Conservation (phyloP, 805 yeast species). For the Candida ascalaphidarum region DNA sequence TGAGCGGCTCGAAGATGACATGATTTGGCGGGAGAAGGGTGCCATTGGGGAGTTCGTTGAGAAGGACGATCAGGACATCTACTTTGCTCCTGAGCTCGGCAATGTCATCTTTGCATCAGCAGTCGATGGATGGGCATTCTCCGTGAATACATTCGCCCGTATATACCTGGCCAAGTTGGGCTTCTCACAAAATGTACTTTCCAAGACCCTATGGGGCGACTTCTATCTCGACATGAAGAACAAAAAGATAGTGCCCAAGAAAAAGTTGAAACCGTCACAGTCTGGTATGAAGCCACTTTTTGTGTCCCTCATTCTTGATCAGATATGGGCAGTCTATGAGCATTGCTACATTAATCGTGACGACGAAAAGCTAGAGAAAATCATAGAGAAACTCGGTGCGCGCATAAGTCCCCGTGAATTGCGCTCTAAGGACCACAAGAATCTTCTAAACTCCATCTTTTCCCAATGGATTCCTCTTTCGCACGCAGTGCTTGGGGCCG, state of each 20-base stretch:
- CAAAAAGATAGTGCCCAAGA: slow-evolving; percentile 67
- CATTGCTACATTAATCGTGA: slow-evolving; percentile 58
- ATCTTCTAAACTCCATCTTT: slow-evolving; percentile 57
- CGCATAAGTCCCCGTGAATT: slow-evolving; percentile 69
- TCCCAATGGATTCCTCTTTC: slow-evolving; percentile 95
- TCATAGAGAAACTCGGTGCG: slow-evolving; percentile 60
- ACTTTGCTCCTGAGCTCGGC: slow-evolving; percentile 79
- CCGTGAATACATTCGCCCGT: slow-evolving; percentile 78
- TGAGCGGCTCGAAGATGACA: slow-evolving; percentile 84
- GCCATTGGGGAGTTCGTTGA: slow-evolving; percentile 56
- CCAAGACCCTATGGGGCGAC: slow-evolving; percentile 95
- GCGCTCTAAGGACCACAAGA: slow-evolving; percentile 67
- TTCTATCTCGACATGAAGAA: slow-evolving; percentile 83
- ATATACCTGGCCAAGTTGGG: slow-evolving; percentile 81
- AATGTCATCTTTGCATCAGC: slow-evolving; percentile 90
- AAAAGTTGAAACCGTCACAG: slow-evolving; percentile 51
- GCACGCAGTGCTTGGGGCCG: slow-evolving; percentile 74
- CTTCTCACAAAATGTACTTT: slow-evolving; percentile 67
- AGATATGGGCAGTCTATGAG: slow-evolving; percentile 86
- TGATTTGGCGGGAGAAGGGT: slow-evolving; percentile 61
- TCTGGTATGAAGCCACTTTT: slow-evolving; percentile 62
- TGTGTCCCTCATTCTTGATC: slow-evolving; percentile 80
- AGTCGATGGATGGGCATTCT: slow-evolving; percentile 97
- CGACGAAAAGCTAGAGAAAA: slow-evolving; percentile 64
- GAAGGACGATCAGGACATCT: slow-evolving; percentile 70